Percentiles rank a stretch among this genome's conserved stretches.
Conservation (phyloP, 2,329 filamentous ascomycete genomes). For the Colletotrichum tofieldiae region DNA sequence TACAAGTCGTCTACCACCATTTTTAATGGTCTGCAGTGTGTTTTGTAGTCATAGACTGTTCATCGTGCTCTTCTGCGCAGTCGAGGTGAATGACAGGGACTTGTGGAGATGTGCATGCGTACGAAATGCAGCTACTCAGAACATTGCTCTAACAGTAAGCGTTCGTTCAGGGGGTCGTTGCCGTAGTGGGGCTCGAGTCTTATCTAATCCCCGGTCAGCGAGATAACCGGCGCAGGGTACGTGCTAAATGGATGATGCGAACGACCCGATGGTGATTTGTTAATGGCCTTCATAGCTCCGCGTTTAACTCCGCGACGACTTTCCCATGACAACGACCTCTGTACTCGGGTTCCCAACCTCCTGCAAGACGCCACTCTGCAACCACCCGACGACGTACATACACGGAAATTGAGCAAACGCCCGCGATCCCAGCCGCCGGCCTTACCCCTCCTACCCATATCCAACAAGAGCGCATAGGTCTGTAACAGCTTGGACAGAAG, state of each 20-base stretch:
- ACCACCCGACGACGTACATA: conserved; percentile 12
- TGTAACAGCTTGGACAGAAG: conserved; percentile 43
- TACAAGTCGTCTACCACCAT: not conserved
- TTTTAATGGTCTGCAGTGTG: not conserved
- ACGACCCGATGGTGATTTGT: conserved; percentile 38
- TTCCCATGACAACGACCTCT: conserved; percentile 21
- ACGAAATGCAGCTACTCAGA: not conserved
- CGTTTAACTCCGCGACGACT: conserved; percentile 39
- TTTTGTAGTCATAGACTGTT: not conserved
- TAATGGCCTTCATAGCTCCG: conserved; percentile 38
- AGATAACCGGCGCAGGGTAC: conserved; percentile 29
- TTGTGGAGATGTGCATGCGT: not conserved
- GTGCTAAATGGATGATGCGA: conserved; percentile 42
- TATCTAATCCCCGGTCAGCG: conserved; percentile 26
- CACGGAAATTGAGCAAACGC: not conserved
- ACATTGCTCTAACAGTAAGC: conserved; percentile 1
- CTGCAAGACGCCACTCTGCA: conserved; percentile 8
- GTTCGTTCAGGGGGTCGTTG: not conserved
- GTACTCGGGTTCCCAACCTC: conserved; percentile 1
- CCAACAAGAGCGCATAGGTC: conserved; percentile 32
- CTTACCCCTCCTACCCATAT: not conserved
- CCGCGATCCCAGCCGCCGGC: not conserved
- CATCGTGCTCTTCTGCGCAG: not conserved
- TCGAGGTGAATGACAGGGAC: not conserved
- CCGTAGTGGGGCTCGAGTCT: conserved; percentile 16